These are phyloP conservation scores for Nigrograna mackinnonii DNA, from an alignment of 2,329 filamentous ascomycete genomes.

Conservation along the genomic window DNA sequence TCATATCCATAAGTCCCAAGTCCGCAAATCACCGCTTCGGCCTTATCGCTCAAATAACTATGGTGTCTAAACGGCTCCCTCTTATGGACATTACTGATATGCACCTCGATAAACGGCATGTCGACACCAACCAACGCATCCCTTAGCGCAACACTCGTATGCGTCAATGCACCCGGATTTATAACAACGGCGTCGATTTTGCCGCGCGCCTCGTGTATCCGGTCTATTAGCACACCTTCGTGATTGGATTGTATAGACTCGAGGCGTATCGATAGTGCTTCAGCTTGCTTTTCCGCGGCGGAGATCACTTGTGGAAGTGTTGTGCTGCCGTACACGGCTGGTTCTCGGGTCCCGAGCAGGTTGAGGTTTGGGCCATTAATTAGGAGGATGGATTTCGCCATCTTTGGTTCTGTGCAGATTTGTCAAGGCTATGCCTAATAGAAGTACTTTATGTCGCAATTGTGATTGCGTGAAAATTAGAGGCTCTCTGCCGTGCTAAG, in stretches of 20 bases:
- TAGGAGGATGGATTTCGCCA: slow-evolving; percentile 62
- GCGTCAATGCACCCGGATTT: slow-evolving; percentile 75
- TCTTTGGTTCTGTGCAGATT: too few relatives aligned
- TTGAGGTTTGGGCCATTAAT: slow-evolving; percentile 86
- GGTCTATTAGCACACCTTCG: slow-evolving; percentile 74
- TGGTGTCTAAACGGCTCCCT: slow-evolving; percentile 70
- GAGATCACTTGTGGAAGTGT: slow-evolving; percentile 67
- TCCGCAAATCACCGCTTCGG: slow-evolving; percentile 72
- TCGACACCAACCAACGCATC: slow-evolving; percentile 71
- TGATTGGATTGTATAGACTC: slow-evolving; percentile 75
- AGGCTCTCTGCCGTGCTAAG: background rate
- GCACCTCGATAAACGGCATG: slow-evolving; percentile 78
- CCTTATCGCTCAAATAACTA: slow-evolving; percentile 77
- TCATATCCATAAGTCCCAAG: slow-evolving; percentile 56
- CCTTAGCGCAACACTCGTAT: slow-evolving; percentile 76
- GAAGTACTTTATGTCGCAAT: too few relatives aligned
- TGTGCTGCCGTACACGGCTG: slow-evolving; percentile 71
- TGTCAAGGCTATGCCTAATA: too few relatives aligned
- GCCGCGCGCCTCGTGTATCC: slow-evolving; percentile 68
- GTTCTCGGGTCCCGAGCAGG: slow-evolving; percentile 75
- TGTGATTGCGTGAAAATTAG: background rate
- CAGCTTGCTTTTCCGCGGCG: slow-evolving; percentile 54
- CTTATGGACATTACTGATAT: slow-evolving; percentile 75
- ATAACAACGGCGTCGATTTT: slow-evolving; percentile 70
- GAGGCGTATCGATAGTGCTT: slow-evolving; percentile 54